Conservation (phyloP, 225 moss, liverwort and hornwort species). For the Polytrichum commune region DNA sequence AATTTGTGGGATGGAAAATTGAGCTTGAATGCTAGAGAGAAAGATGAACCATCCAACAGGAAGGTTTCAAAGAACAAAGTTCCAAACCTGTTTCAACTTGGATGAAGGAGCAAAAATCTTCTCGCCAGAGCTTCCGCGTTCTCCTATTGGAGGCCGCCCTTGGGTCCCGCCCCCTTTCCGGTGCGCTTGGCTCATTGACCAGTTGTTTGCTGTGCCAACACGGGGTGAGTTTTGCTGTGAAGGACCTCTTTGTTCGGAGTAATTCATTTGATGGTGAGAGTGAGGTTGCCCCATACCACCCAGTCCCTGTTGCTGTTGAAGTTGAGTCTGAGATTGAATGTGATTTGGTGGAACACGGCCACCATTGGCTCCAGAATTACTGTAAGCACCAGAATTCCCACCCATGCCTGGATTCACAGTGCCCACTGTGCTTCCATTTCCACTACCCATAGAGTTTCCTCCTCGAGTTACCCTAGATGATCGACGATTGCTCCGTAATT, state of each 20-base stretch:
- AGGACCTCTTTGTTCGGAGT: slow-evolving; percentile 46
- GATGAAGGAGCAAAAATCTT: slow-evolving; percentile 51
- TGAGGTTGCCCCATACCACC: slow-evolving; percentile 56
- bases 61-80: neutral
- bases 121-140: slow-evolving; percentile 50
- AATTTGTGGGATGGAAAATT: neutral
- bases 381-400: slow-evolving; percentile 46
- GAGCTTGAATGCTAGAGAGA: too few species aligned
- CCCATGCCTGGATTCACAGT: slow-evolving; percentile 40
- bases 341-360: slow-evolving; percentile 38
- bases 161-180: slow-evolving; percentile 56
- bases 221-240: slow-evolving; percentile 53
- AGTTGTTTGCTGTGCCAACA: slow-evolving; percentile 48
- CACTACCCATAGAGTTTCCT: slow-evolving; percentile 65
- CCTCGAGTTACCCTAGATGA: slow-evolving; percentile 76
- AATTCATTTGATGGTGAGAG: slow-evolving; percentile 40
- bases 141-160: slow-evolving; percentile 56
- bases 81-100: slow-evolving; percentile 55
- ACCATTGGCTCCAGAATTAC: slow-evolving; percentile 44
- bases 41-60: too few species aligned
- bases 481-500: slow-evolving; percentile 81
- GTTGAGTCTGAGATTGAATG: slow-evolving; percentile 42
- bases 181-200: slow-evolving; percentile 52
- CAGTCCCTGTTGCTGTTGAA: slow-evolving; percentile 52
- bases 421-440: slow-evolving; percentile 55